Base-by-base conservation (phyloP, 2,329 filamentous ascomycete genomes). In the Pyricularia pennisetigena region DNA sequence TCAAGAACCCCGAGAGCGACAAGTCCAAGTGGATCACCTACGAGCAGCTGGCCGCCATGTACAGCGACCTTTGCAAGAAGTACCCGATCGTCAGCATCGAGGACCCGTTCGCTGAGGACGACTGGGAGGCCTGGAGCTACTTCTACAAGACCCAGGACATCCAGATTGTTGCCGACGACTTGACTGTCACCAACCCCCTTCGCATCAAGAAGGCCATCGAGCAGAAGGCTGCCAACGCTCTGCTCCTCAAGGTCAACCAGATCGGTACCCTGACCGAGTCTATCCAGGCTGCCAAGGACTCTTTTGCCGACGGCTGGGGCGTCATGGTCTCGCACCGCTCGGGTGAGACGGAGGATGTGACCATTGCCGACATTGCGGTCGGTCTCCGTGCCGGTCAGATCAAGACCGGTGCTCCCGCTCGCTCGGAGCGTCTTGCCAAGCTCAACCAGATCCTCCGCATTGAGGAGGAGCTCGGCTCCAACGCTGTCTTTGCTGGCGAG, bases 41-140 rank as follows among this genome's bases (percentile, higher is more conserved):
- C 83, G 93, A 98, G 87, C 86, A 99, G 85, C 91, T 99, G 71
- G 94, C 95, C 78, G 89, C 90, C 77, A 84, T 96, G 76, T 98
- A 99, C 90, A 88, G 91, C 80, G 85, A 89, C 64, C 89, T 99
- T 71, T 86, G 87, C 79, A 87, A 89, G 87, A 97, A 97, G 86
- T 99, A 99, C 86, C 94, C 95, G 77, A 99, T 99, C 78, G 93
- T 98, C 83, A 92, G 88, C 82, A 98, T 99, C 76, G 95, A 99
- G 86, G 95, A 99, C 81, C 95, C 95, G 79, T 99, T 99, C 83
- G 94, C 93, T 73, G 95, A 99, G 88, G 95, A 98, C 78, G 95
- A 99, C 87, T 99, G 95, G 95, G 94, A 98, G 88, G 95, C 95
- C 71, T 99, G 95, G 95, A 97, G 92, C 89, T 97, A 98, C 90